A percentile compares a stretch with the other conserved stretches of the same genome.
Conservation (phyloP, 1,139 yeast genomes). For the Yamadazyma buinensis region DNA sequence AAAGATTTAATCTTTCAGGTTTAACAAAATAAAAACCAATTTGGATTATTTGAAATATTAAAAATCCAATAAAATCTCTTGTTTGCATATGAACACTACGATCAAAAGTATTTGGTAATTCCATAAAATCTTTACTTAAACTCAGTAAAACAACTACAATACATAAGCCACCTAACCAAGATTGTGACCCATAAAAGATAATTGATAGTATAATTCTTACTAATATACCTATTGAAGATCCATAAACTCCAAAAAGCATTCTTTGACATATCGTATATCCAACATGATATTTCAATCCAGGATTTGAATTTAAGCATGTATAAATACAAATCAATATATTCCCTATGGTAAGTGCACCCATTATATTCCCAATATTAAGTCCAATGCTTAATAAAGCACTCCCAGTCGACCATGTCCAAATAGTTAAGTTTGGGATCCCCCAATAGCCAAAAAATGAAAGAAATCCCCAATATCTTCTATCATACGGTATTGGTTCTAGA, state of each 20-base stretch:
- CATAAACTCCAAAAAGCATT: conserved; percentile 19
- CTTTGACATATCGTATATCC: conserved; percentile 21
- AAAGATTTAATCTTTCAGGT: conserved; percentile 17
- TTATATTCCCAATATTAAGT: conserved; percentile 16
- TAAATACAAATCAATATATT: conserved; percentile 16
- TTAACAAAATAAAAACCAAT: conserved; percentile 14
- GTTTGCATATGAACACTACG: conserved; percentile 14
- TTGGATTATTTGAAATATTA: conserved; percentile 17
- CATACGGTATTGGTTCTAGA: conserved; percentile 18
- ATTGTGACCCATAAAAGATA: conserved; percentile 19
- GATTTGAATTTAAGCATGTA: conserved; percentile 18
- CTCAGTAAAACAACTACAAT: conserved; percentile 15
- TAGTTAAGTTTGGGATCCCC: conserved; percentile 20
- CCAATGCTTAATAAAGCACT: conserved; percentile 17
- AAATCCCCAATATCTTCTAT: conserved; percentile 20
- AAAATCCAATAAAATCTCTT: conserved; percentile 18
- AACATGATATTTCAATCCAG: conserved; percentile 19
- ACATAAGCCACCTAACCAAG: conserved; percentile 18
- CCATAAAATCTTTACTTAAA: conserved; percentile 13
- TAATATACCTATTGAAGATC: conserved; percentile 15
- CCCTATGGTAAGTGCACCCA: conserved; percentile 19
- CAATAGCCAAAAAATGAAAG: conserved; percentile 20
- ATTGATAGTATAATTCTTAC: conserved; percentile 17
- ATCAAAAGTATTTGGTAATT: conserved; percentile 15
- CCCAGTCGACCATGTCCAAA: conserved; percentile 21